Base-by-base conservation (phyloP, 1,284 basidiomycete species). In the Amylostereum areolatum region DNA sequence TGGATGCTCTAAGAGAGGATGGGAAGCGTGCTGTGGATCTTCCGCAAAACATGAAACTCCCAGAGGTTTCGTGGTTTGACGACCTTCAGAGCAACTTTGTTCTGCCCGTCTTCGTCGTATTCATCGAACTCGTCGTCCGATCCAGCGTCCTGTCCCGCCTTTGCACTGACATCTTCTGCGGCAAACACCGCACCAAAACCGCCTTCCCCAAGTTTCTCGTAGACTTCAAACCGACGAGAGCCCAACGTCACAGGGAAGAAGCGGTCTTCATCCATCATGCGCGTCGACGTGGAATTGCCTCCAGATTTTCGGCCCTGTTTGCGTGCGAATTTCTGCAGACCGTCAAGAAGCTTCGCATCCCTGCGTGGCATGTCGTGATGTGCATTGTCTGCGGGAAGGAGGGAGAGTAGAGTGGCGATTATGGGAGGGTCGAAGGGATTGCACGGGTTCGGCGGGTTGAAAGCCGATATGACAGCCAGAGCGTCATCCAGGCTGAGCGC, bases 101-200 rank as follows among this genome's bases (percentile, higher is more conserved):
- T 81, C 8, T 80, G 78, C 4, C 74, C 75, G 11, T 81, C 78
- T 5, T 75, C 72, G 28, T 83, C 80, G 0, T 76, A 72, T 11
- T 78, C 76, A 4, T 69, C 69, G 11, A 77, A 74, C 5, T 80
- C 80, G 6, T 78, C 73, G 6, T 66, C 62, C 8, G 62, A 64
- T 32, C 57, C 61, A 8, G 56, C 53, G 7, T 55, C 51, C 32
- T 63, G 47, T 5, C 36, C 45, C 10, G 48, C 28, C 31, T 59
- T 47, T 24, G 66, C 64, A n/a, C 76, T 75, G n/a, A 79, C 59
- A 57, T 83, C 81, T 50, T 77, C 74, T 4, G 87, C 92, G 52
- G 85, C 81, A 71, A 97, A 99, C 8, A 99, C 97, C 2, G 89
- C 82, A 0, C 96, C 97, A 59, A 94, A 99, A 0, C 94, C 94